Evolutionary conservation across 2,329 filamentous ascomycete genomes (phyloP), one percentile per base, ranked within the genome.

Genomic region (Alternaria postmessia): DNA sequence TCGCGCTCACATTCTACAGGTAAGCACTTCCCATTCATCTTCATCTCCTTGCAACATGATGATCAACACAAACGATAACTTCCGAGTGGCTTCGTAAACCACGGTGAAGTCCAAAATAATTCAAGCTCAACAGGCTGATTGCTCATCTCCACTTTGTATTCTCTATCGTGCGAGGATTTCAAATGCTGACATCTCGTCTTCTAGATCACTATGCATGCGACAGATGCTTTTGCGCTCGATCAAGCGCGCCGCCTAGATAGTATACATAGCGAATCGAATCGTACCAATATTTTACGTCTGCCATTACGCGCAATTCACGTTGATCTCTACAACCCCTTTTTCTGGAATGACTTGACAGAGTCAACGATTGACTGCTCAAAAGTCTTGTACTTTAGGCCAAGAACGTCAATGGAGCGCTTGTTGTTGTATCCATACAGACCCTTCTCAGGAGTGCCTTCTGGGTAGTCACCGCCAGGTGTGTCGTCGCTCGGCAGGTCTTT

Each of bases 311-410:
- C 28, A 30, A 30, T 5, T 11, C 3, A n/a, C 28, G n/a, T 30
- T 9, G 5, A 5, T 20, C 22, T 20, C 34, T 76, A 84, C 52
- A 82, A 79, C 0, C 83, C 83, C 46, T 85, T 82, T 38, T 78
- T 79, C 72, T 90, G 84, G 69, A 93, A 75, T 32, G 86, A 89
- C 77, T 86, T 86, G 18, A 90, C 86, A 6, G 87, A 85, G 76
- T 91, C 89, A 20, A 81, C 76, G 54, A 91, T 83, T 51, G 82
- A 85, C 71, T 87, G 79, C 71, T 89, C 84, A 42, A 92, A 77
- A 0, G 77, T 75, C 60, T 73, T 86, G 70, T 88, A 91, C 69
- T 87, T 81, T 24, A 91, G 65, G 0, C 87, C 88, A 47, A 92
- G 68, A 0, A 91, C 68, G 53, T 86, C 78, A 66, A 80, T 83